Evolutionary conservation across 169 alveolate species (phyloP).

Genomic region (Cryptosporidium sp.): DNA sequence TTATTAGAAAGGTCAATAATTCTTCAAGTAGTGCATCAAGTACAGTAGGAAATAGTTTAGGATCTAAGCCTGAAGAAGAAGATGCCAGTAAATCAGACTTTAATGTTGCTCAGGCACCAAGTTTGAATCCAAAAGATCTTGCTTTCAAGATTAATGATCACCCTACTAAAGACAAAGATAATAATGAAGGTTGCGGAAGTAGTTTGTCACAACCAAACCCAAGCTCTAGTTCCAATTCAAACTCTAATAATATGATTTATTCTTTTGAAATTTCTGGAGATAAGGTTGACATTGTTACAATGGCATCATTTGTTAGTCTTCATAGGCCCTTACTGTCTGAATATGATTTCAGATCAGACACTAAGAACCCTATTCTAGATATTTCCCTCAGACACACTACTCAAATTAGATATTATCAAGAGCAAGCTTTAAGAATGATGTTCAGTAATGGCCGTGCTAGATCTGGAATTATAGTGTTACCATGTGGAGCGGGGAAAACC

Average conservation of each 20-base stretch:
- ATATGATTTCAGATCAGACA: slow-evolving; percentile 95
- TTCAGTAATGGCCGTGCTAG: slow-evolving; percentile 98
- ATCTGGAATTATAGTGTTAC: slow-evolving; percentile 98
- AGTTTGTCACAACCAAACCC: background rate
- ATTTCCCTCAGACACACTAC: slow-evolving; percentile 92
- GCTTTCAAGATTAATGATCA: slow-evolving; percentile 50
- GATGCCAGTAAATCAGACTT: slow-evolving; percentile 17
- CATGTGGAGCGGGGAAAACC: slow-evolving; percentile 99
- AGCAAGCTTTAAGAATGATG: slow-evolving; percentile 96
- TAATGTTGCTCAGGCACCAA: slow-evolving; percentile 55
- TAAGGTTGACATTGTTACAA: slow-evolving; percentile 89
- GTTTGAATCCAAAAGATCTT: slow-evolving; percentile 38
- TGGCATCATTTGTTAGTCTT: slow-evolving; percentile 89
- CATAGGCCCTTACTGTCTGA: slow-evolving; percentile 96
- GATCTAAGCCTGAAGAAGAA: background rate
- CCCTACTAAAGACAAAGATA: background rate
- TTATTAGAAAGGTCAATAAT: slow-evolving; percentile 34
- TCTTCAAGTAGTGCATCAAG: background rate
- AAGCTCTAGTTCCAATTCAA: background rate
- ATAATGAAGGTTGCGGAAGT: background rate
- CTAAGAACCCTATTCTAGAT: slow-evolving; percentile 86
- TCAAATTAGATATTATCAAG: slow-evolving; percentile 93
- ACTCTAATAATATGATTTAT: slow-evolving; percentile 78
- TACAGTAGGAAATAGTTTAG: background rate
- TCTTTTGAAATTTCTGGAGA: slow-evolving; percentile 90